Evolutionary conservation across 441 rosid genomes (phyloP), one percentile per base, ranked within the genome.

Genomic region (Syzygium malaccense): DNA sequence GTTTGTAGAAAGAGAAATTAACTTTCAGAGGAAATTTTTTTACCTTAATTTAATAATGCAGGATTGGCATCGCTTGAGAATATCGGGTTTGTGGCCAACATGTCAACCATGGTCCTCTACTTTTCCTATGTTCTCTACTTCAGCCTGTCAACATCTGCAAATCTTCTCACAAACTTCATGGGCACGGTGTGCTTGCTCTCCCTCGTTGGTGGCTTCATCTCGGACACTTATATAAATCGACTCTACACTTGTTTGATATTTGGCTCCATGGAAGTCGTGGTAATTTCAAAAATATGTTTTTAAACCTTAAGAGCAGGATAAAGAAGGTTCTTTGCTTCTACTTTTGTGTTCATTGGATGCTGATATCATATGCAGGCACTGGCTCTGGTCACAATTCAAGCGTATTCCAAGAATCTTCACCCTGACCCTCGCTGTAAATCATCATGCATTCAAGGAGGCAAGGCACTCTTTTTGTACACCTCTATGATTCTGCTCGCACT

Each of bases 61-160:
- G 90, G 12, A 55, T 55, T 55, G 57, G 57, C 85, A 6, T 87
- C 88, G 45, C 84, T 94, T 14, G 97, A 94, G 49, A 94, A 92
- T 88, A 92, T 95, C 94, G 95, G 95, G 4, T 95, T 95, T 85
- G 51, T 92, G 28, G 96, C 97, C 71, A 94, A 92, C 89, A 90
- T 91, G 93, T 91, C 89, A 56, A 92, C 94, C 90, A 20, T 94
- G 91, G 93, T 90, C 45, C 88, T 93, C 12, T 94, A 94, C 91
- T 93, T 94, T 88, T 3, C 2, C 3, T 0, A 1, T 0, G 94
- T 92, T 33, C 94, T 95, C 95, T n/a, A 86, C 90, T 93, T 93
- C 58, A 25, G 91, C 55, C 0, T 86, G n/a, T 30, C 96, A 3
- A 55, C 56, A 12, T 30, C 95, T 15, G 88, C 96, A 37, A 94